phyloP scores from a whole-genome alignment of 441 rosid genomes.

The Populus hybrid region DNA sequence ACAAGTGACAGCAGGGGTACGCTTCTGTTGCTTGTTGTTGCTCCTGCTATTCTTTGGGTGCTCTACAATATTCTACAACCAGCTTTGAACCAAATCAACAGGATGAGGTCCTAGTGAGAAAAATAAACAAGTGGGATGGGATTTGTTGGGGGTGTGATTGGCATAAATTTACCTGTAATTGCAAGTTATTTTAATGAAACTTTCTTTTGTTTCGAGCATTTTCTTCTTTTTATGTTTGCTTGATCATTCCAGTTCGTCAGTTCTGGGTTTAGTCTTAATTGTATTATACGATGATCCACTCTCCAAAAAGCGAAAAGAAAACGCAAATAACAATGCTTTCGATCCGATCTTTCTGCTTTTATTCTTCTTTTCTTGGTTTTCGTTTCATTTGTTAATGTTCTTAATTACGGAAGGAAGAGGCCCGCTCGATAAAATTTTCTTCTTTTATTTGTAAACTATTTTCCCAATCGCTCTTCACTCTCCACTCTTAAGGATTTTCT shows the following conservation, averaged over 20 bases:
- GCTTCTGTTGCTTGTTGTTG: constrained; percentile 49
- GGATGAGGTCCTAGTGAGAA: constrained; percentile 43
- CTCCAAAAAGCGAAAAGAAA: not conserved
- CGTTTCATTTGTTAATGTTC: not conserved
- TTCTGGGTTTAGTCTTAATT: not conserved
- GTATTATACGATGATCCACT: not conserved
- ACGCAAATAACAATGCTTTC: not conserved
- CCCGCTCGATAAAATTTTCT: no score
- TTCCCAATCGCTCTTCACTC: no score
- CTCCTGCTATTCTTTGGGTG: constrained; percentile 52
- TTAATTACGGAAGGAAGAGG: not conserved
- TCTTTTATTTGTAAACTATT: no score
- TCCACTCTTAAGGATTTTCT: no score
- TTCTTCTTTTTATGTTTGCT: not conserved
- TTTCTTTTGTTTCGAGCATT: not conserved
- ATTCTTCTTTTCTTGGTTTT: not conserved
- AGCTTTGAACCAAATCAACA: constrained; percentile 61
- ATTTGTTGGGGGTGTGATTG: constrained; percentile 12
- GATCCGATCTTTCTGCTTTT: not conserved
- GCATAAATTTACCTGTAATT: constrained; percentile 24
- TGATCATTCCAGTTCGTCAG: not conserved
- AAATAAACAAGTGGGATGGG: not conserved
- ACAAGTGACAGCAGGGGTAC: constrained; percentile 67
- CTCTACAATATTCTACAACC: no score
- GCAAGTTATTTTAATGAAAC: constrained; percentile 28